A percentile compares a stretch with the other conserved stretches of the same genome.
Evolutionary conservation across 257 asterid genomes (phyloP).

Genomic region (Hygrophila difformis): DNA sequence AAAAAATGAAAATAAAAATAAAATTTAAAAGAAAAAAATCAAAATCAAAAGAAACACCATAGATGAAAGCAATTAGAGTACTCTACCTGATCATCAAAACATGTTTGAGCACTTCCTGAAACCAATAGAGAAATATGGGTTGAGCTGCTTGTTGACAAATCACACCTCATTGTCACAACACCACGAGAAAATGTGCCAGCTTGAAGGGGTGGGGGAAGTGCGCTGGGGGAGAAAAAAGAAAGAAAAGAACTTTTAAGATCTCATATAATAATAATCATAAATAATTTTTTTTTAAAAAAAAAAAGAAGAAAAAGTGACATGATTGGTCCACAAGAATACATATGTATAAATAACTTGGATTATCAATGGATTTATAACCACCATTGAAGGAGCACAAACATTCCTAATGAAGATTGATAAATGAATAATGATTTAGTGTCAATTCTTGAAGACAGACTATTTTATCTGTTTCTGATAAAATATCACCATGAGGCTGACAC

Average conservation of each 20-base stretch:
- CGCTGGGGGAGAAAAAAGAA: constrained; percentile 32
- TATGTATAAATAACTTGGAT: too few species aligned
- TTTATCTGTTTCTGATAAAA: neutral
- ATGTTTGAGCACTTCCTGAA: constrained; percentile 95
- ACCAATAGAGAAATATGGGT: constrained; percentile 91
- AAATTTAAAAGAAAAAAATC: too few species aligned
- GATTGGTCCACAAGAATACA: neutral
- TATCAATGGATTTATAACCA: too few species aligned
- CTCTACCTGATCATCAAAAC: constrained; percentile 98
- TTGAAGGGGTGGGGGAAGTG: constrained; percentile 98
- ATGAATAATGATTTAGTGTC: neutral
- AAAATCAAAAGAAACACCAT: too few species aligned
- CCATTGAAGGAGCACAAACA: too few species aligned
- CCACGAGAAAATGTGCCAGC: constrained; percentile 94
- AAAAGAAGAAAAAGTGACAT: too few species aligned
- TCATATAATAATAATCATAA: too few species aligned
- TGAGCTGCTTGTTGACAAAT: constrained; percentile 83
- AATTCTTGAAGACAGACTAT: neutral
- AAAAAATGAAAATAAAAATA: constrained; percentile 3
- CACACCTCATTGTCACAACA: constrained; percentile 96
- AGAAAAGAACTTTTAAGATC: too few species aligned
- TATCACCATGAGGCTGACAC: constrained; percentile 13
- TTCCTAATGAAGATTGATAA: neutral
- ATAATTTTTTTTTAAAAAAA: too few species aligned
- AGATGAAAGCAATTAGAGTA: too few species aligned